phyloP scores from a whole-genome alignment of 169 alveolate species.

The Toxoplasma gondii region DNA sequence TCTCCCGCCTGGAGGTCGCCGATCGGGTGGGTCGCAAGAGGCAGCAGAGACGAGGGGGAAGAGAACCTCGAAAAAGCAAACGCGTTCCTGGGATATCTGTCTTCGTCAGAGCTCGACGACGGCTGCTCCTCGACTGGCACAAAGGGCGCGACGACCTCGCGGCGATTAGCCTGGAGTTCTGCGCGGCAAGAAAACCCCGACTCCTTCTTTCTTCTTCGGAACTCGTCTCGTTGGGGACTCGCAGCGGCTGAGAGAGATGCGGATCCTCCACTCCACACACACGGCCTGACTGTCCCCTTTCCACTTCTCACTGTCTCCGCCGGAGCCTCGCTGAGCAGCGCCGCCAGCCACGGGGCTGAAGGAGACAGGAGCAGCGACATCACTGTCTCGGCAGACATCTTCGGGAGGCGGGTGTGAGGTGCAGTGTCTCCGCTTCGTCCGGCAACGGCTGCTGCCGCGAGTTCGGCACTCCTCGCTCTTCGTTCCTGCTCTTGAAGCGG shows the following conservation, averaged over 20 bases:
- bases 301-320: not conserved
- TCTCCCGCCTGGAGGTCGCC: no score
- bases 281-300: no score
- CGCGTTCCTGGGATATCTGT: no score
- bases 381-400: constrained; percentile 3
- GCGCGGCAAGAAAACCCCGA: no score
- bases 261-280: not conserved
- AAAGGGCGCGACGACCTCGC: not conserved
- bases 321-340: not conserved
- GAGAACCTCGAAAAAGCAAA: no score
- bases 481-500: no score
- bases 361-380: constrained; percentile 19
- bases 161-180: not conserved
- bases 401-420: constrained; percentile 6
- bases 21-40: no score
- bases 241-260: not conserved
- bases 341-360: not conserved
- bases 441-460: not conserved
- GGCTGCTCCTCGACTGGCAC: not conserved
- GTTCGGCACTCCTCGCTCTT: not conserved
- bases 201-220: not conserved
- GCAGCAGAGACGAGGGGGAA: no score
- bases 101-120: not conserved
- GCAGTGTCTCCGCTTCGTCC: not conserved
- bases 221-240: not conserved